phyloP scores from a whole-genome alignment of 2,329 filamentous ascomycete species.

The Pleomassaria siparia region DNA sequence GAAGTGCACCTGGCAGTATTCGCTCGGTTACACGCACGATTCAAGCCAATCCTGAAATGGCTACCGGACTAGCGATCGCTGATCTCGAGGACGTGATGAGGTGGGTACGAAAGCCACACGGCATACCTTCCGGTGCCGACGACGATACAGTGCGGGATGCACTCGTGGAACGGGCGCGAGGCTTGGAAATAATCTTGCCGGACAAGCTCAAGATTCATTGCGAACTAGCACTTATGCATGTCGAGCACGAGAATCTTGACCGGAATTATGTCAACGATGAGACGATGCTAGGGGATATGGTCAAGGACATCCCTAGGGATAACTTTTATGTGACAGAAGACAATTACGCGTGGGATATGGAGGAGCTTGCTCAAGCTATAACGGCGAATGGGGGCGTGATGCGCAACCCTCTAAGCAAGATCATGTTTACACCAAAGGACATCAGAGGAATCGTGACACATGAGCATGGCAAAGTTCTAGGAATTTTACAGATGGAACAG shows the following conservation, averaged over 20 bases:
- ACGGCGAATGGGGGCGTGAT: constrained; percentile 33
- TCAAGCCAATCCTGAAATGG: constrained; percentile 20
- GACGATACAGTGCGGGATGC: constrained; percentile 27
- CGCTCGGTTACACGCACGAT: constrained; percentile 28
- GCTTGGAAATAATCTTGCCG: constrained; percentile 26
- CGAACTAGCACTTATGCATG: constrained; percentile 38
- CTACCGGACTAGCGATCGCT: constrained; percentile 19
- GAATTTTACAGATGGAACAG: constrained; percentile 33
- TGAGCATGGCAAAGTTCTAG: constrained; percentile 26
- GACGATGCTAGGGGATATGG: constrained; percentile 37
- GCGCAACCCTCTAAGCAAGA: constrained; percentile 35
- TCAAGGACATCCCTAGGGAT: constrained; percentile 36
- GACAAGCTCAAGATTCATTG: constrained; percentile 27
- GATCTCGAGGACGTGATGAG: constrained; percentile 29
- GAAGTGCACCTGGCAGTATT: constrained; percentile 19
- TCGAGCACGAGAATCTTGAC: constrained; percentile 37
- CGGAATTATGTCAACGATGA: constrained; percentile 40
- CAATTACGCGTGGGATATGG: constrained; percentile 45
- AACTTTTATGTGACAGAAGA: constrained; percentile 44
- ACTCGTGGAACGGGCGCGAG: constrained; percentile 28
- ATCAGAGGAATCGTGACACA: constrained; percentile 33
- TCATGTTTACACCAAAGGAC: constrained; percentile 40
- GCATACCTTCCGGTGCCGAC: constrained; percentile 12
- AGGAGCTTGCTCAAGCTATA: constrained; percentile 37
- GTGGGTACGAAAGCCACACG: constrained; percentile 22